These are phyloP conservation scores for Quercus dentata DNA, from an alignment of 306 rosid genomes.

Conservation along the genomic window DNA sequence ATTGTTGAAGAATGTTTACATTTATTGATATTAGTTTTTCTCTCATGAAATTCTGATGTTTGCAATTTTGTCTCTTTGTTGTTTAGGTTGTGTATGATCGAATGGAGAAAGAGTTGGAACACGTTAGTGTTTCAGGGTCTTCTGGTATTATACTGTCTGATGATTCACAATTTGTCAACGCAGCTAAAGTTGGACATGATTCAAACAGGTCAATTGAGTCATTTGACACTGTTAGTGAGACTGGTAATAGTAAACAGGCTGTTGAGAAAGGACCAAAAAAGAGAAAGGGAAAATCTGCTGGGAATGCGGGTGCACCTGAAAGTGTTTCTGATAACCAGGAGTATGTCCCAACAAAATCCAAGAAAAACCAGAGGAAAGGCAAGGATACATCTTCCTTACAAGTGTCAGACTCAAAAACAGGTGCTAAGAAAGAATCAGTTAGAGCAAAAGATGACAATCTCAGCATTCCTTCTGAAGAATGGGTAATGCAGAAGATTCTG, in stretches of 20 bases:
- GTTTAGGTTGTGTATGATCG: conserved; percentile 66
- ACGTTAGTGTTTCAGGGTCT: conserved; percentile 49
- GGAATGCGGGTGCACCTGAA: conserved; percentile 49
- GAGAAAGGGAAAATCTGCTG: conserved; percentile 70
- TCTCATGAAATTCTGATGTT: conserved; percentile 25
- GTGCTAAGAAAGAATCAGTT: conserved; percentile 64
- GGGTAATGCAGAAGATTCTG: conserved; percentile 79
- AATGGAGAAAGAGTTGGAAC: conserved; percentile 80
- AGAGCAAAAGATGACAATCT: conserved; percentile 64
- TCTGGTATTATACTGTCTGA: conserved; percentile 36
- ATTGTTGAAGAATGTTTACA: conserved; percentile 9
- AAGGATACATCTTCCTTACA: conserved; percentile 60
- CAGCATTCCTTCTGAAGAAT: conserved; percentile 78
- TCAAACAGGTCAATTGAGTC: conserved; percentile 53
- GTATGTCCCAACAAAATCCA: conserved; percentile 57
- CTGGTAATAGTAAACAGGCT: conserved; percentile 49
- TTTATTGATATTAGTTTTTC: conserved; percentile 6
- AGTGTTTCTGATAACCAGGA: conserved; percentile 69
- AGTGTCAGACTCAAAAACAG: conserved; percentile 54
- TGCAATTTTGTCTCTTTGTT: conserved; percentile 19
- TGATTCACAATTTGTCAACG: conserved; percentile 36
- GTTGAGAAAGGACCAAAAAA: conserved; percentile 74
- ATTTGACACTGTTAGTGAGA: conserved; percentile 49
- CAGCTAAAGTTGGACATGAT: conserved; percentile 48
- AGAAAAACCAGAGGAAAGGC: conserved; percentile 83